Base-by-base conservation (phyloP, 306 rosid species). In the peach (Prunus persica) region DNA sequence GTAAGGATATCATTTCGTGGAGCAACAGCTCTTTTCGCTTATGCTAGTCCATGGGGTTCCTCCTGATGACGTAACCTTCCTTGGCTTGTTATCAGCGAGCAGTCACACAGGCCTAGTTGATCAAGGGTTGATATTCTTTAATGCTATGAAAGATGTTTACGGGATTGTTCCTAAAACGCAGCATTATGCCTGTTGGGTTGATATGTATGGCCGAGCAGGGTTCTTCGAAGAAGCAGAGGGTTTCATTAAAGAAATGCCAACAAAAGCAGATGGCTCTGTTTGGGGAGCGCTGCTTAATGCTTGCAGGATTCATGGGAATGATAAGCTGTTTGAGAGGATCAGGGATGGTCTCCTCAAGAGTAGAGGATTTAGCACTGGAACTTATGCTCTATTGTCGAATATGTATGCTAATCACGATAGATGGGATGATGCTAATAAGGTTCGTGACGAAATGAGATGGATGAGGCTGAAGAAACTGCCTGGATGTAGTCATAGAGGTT, bases 1-100 rank as follows among this genome's bases (percentile, higher is more conserved):
- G 46, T 28, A 91, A 87, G 86, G 93, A 91, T 75, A 79, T 88
- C 65, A 85, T 93, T 22, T 86, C 90, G 41, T 93, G 97, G 95
- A 87, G 91, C 62, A 84, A 92, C 50, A 83, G 82, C 81, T 91
- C 76, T 89, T 91, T 78, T 84, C 92, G 0, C 86, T 58, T 46
- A 93, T 91, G 95, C 69, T 93, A 71, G 82, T 91, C 65, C 83
- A 86, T 30, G 95, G 96, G 43, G 83, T 91, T 78, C 72, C 78
- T 32, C 97, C 91, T 0, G 96, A 89, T 77, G 95, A 81, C 71
- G 84, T 91, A 45, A 88, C 88, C 22, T 93, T 91, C 68, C 70
- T 93, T 38, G 86, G 93, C 73, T 72, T 93, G 52, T 80, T 93
- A 72, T 84, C 90, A 46, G 92, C 93, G 1, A 89, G 96, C 82